Base-by-base conservation (phyloP, 1,139 yeast species). In the Yamadazyma dendronema region DNA sequence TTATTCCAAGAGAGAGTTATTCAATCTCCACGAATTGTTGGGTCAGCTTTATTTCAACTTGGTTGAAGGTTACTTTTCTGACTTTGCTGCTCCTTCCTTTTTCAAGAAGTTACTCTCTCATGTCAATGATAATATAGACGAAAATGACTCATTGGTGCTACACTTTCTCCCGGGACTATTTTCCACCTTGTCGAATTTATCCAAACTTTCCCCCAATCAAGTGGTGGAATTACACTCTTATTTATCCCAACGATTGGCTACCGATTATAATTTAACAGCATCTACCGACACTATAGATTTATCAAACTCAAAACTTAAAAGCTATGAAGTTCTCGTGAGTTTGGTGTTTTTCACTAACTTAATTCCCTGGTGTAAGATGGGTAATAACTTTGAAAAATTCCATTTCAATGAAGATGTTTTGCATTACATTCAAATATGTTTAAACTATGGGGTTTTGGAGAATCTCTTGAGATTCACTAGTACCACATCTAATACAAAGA, bases 391-490 rank as follows among this genome's bases (percentile, higher is more conserved):
- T 77, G 38, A 75, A 73, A 75, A 68, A 59, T 49, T 59, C 52
- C 53, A 75, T 67, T 50, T 81, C 70, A 41, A 83, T 73, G 49
- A 62, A 59, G 50, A 67, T 38, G 65, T 71, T 24, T 48, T 71
- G 30, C 57, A 54, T 30, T 64, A 66, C 41, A 57, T 69, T 35
- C 74, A 69, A 37, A 58, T 59, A 52, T 57, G 63, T 33, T 61
- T 70, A 15, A 64, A 63, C 46, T 65, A 62, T 44, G 97, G 97
- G 21, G 95, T 89, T 0, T 63, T 90, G 47, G 98, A 92, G 56
- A 81, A 83, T 51, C 60, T 90, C 27, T 66, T 90, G 57, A 74
- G 85, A 14, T 61, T 81, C 28, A 69, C 90, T 1, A 83, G 94
- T 1, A 95, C 86, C 46, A 74, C 85, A 1, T 64, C 84, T 0